Base-by-base conservation (phyloP, 2,329 filamentous ascomycete genomes). In the Penicillium olsonii region DNA sequence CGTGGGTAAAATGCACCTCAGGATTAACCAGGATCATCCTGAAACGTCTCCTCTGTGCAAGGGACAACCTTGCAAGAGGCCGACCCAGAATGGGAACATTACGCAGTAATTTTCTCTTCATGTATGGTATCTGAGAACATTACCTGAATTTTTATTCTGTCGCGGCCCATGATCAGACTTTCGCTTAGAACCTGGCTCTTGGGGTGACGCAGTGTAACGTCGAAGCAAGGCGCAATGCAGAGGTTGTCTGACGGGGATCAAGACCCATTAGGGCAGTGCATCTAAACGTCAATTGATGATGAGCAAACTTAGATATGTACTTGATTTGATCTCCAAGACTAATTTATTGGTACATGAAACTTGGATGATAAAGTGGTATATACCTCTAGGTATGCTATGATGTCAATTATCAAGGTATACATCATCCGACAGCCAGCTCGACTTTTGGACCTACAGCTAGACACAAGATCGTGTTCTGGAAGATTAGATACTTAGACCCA, bases 61-160 rank as follows among this genome's bases (percentile, higher is more conserved):
- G 42, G 35, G 6, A 27, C 1, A 11, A 40, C 47, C 47, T 7
- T 45, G 47, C 19, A 40, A 8, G 15, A 44, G 12, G 10, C 22
- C 19, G 15, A 39, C 2, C 15, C 18, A 17, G 18, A 29, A 17
- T 38, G 10, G 35, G 22, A 35, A 45, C 39, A 29, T 20, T 40
- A 35, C 46, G 46, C 17, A 14, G 26, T 8, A 4, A 4, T 19
- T 31, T 31, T 7, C n/a, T 14, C 29, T 14, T 14, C n/a, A n/a
- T n/a, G 14, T 31, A n/a, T 4, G 12, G 29, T 6, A 2, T 6
- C n/a, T n/a, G 29, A 31, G n/a, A 4, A n/a, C 22, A 24, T 24
- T 31, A n/a, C n/a, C 29, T n/a, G 46, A 43, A 34, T n/a, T 44
- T 33, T 18, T 39, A 33, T 49, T 39, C 35, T 22, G 26, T 49